These are phyloP conservation scores for Poronia punctata DNA, from an alignment of 495 filamentous ascomycete genomes.

Conservation along the genomic window DNA sequence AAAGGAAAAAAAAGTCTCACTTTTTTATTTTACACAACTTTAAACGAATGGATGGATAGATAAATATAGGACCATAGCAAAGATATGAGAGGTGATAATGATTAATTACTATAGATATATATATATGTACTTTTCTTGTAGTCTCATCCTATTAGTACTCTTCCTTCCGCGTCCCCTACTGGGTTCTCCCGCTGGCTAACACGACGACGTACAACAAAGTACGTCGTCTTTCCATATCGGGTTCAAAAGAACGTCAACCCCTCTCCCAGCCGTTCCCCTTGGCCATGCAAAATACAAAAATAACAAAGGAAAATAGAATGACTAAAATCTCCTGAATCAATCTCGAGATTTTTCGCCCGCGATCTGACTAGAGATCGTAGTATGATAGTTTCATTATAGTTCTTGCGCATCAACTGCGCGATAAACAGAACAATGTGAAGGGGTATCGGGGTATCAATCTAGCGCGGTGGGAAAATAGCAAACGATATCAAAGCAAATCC, in stretches of 20 bases:
- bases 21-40: too few species aligned
- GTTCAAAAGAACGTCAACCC: conserved; percentile 1
- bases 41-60: too few species aligned
- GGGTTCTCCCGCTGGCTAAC: too few species aligned
- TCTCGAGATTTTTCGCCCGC: conserved; percentile 1
- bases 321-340: not conserved
- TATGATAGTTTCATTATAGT: conserved; percentile 19
- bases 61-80: too few species aligned
- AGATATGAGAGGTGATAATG: too few species aligned
- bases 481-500: conserved; percentile 25
- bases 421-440: conserved; percentile 8
- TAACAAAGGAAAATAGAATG: conserved; percentile 10
- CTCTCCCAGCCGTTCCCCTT: not conserved
- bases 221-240: conserved; percentile 3
- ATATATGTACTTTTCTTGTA: not conserved
- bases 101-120: too few species aligned
- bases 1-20: too few species aligned
- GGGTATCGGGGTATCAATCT: conserved; percentile 28
- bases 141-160: not conserved
- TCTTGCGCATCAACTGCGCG: conserved; percentile 6
- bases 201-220: too few species aligned
- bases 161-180: not conserved
- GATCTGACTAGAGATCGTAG: conserved; percentile 1
- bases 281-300: conserved; percentile 11
- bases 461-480: conserved; percentile 20